A percentile compares a stretch with the other conserved stretches of the same genome.
These are phyloP conservation scores for Xylariaceae sp. DNA, from an alignment of 2,329 filamentous ascomycete species.

Conservation along the genomic window DNA sequence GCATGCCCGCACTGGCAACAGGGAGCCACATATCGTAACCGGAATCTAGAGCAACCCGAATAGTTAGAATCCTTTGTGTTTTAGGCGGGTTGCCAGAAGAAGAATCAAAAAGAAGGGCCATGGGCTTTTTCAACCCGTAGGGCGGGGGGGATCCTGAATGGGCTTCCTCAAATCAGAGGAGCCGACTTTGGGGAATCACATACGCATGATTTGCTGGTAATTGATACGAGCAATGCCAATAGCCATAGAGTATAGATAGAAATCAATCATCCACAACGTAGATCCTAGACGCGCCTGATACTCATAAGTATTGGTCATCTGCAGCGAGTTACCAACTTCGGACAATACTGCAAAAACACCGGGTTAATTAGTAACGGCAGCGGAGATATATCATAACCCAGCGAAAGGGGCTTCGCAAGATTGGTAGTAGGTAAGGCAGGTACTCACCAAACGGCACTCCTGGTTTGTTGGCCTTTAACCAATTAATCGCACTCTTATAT, in stretches of 20 bases:
- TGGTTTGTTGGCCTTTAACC: slow-evolving; percentile 30
- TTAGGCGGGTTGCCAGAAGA: neutral
- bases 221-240: slow-evolving; percentile 35
- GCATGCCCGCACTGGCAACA: slow-evolving; percentile 25
- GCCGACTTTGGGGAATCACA: neutral
- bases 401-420: neutral
- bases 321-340: slow-evolving; percentile 35
- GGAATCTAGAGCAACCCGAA: slow-evolving; percentile 8
- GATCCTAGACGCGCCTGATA: slow-evolving; percentile 34
- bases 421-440: neutral
- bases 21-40: slow-evolving; percentile 22
- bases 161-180: neutral
- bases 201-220: slow-evolving; percentile 36
- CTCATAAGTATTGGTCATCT: slow-evolving; percentile 28
- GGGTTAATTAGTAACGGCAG: neutral
- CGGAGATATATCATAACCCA: too few species aligned
- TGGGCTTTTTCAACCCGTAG: neutral
- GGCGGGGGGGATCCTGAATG: neutral
- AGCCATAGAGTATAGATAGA: slow-evolving; percentile 33
- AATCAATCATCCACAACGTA: slow-evolving; percentile 35
- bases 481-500: slow-evolving; percentile 29
- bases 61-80: neutral
- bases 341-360: slow-evolving; percentile 25
- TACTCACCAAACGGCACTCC: slow-evolving; percentile 27
- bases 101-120: neutral